phyloP scores from a whole-genome alignment of 306 rosid species.

The Cicer judaicum region DNA sequence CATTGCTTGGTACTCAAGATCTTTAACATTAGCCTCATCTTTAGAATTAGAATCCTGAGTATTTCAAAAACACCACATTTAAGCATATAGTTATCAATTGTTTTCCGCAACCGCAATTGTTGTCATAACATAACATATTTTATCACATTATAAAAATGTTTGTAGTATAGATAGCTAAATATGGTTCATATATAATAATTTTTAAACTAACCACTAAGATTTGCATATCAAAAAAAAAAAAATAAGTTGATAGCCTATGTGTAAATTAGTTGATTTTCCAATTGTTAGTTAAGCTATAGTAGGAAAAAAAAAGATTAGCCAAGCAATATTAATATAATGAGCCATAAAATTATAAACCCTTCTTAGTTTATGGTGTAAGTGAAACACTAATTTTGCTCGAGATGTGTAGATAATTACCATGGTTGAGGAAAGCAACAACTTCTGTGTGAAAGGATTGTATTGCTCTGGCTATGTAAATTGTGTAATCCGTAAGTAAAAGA shows the following conservation, averaged over 20 bases:
- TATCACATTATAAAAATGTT: too few species aligned
- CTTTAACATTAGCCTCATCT: conserved; percentile 37
- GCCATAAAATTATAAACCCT: conserved; percentile 2
- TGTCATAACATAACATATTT: too few species aligned
- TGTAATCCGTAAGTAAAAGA: conserved; percentile 3
- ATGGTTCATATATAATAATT: neutral
- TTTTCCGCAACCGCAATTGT: too few species aligned
- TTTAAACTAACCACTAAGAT: too few species aligned
- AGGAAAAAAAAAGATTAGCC: neutral
- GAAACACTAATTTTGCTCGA: conserved; percentile 8
- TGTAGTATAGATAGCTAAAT: neutral
- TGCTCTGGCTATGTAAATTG: neutral
- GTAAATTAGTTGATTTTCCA: too few species aligned
- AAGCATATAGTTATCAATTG: neutral
- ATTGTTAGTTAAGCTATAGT: neutral
- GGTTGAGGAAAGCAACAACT: conserved; percentile 7
- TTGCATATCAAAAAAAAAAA: too few species aligned
- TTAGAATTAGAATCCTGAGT: conserved; percentile 36
- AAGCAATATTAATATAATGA: conserved; percentile 11
- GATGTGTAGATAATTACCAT: conserved; percentile 45
- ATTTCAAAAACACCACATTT: conserved; percentile 5
- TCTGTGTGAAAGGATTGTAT: neutral
- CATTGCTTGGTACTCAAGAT: conserved; percentile 37
- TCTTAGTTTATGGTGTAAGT: neutral
- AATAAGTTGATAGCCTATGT: too few species aligned